Base-by-base conservation (phyloP, 169 alveolate genomes). In the Eimeria brunetti region DNA sequence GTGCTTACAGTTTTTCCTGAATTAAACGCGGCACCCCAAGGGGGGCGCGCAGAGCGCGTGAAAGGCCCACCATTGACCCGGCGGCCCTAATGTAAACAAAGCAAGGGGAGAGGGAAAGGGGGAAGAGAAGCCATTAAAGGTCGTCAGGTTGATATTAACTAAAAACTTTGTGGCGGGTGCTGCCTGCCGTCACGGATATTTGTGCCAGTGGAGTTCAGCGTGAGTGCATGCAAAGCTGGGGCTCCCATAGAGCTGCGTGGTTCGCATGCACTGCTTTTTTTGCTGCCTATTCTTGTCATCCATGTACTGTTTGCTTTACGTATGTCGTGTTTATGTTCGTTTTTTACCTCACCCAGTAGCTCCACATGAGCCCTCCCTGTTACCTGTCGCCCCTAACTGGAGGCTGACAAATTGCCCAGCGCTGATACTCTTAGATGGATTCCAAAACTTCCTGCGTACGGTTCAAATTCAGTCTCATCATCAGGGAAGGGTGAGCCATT, bases 11-110 rank as follows among this genome's bases (percentile, higher is more conserved):
- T 51, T 81, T 81, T 30, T 81, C 71, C 41, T 27, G 53, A 24
- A 81, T 5, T 27, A 20, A 33, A 60, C 53, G 60, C 49, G 91
- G 80, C 27, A 84, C 51, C n/a, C 91, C 91, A 4, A 84, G 78
- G 38, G 91, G 91, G 44, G 91, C 75, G 80, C 91, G 91, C 75
- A 58, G 56, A 84, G 73, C 53, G 62, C 56, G 58, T 60, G 91
- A 84, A 38, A 84, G 78, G 78, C 78, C 80, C 91, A 84, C 60
- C 60, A 84, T 56, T 20, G 73, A 46, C 78, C 60, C 27, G 78
- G 38, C n/a, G 56, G 75, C 36, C 60, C 36, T 53, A 44, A 60
- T 84, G 33, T 38, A 36, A 27, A 20, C 56, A 0, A 16, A 20
- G 38, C 46, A 41, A 41, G 46, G 8, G 46, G 46, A 41, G 41